Base-by-base conservation (phyloP, 2,329 filamentous ascomycete species). In the Nannizziopsis arthrosporioides region DNA sequence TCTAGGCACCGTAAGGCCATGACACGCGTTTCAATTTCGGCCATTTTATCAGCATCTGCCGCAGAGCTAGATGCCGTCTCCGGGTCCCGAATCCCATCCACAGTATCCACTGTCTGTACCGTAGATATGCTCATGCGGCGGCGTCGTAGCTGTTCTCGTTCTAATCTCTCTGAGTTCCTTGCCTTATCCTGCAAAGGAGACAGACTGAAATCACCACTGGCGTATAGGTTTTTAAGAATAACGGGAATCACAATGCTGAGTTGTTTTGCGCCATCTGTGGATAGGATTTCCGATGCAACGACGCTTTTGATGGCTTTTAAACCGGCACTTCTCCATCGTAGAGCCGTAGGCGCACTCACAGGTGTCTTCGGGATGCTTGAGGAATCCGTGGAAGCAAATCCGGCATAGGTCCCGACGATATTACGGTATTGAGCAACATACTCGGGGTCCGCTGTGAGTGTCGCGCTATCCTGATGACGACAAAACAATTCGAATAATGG, bases 401-500 rank as follows among this genome's bases (percentile, higher is more conserved):
- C 72, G 14, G 87, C 85, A 63, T 95, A 98, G 41, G 80, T 76
- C 45, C 75, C 75, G 18, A 96, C 82, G 45, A 94, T 79, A 41
- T 84, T 78, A 60, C 90, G 82, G 63, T 94, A 96, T 55, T 90
- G 82, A 44, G 72, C 76, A 31, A 89, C 76, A 63, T 93, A 94
- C 52, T 81, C 78, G 62, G 88, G 84, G 62, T 96, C 89, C 51
- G 85, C 88, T 22, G 88, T 81, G 47, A 96, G 78, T 7, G 82
- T 83, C 31, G 87, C 85, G 50, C 82, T 81, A 60, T 96, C 89
- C 64, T 94, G 87, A 68, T 94, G 78, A 51, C 81, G 77, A 70
- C 90, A 96, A 61, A 95, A 92, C 18, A 82, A 82, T 59, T 89
- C 81, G 62, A 94, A 95, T 2, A 86, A 87, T 2, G 82, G 78